Evolutionary conservation across 192 early-diverging fungal genomes (phyloP), one percentile per base, ranked within the genome.

Genomic region (Pilaira anomala): DNA sequence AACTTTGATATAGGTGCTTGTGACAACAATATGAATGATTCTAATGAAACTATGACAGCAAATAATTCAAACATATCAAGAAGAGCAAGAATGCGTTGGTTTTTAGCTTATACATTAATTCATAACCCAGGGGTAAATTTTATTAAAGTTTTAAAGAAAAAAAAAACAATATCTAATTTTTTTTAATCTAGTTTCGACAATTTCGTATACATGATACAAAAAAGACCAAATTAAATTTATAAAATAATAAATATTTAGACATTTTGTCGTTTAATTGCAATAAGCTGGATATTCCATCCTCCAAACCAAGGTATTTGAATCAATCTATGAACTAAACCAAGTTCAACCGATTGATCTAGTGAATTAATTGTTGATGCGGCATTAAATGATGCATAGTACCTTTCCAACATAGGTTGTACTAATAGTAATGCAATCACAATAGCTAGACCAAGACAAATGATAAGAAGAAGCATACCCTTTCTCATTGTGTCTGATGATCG

Each of bases 31-130:
- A 7, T 19, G 7, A 33, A 26, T 39, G 29, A 46, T 25, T 16
- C 52, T 30, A 11, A n/a, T n/a, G 13, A 26, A 13, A 12, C 52
- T 12, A 54, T 14, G 12, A 29, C 25, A 54, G 52, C 33, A 28
- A 21, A 69, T 12, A 3, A 50, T 14, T 13, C 57, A 39, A 9
- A 29, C 24, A 24, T 6, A 36, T 46, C 44, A 18, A 18, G 2
- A 22, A 39, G 42, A 29, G 73, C 73, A 22, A 42, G 44, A 22
- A 75, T 45, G 11, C 63, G 73, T 5, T 75, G 73, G 73, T 70
- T 70, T 51, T 42, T 75, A 9, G 67, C 68, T 11, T 39, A 70
- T 4, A 70, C 73, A 14, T 28, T 75, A 9, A 70, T 75, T 12
- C 50, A 69, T 22, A 75, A 75, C 14, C 73, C 73, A 2, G 28